Conservation (phyloP, 805 yeast genomes). For the Starmera pachycereana region DNA sequence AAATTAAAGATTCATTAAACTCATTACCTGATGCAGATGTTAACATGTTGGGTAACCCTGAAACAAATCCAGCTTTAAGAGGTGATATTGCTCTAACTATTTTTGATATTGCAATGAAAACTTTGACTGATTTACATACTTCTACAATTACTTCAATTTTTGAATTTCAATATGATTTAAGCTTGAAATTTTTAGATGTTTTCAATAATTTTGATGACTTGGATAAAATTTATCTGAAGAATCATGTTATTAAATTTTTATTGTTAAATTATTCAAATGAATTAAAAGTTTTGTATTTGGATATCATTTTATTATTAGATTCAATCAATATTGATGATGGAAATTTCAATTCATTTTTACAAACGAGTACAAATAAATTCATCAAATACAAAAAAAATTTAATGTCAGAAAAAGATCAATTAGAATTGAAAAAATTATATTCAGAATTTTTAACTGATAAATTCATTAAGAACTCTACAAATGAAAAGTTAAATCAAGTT, state of each 20-base stretch:
- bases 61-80: constrained; percentile 66
- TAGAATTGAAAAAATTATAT: constrained; percentile 25
- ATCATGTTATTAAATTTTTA: constrained; percentile 51
- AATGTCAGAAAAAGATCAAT: constrained; percentile 20
- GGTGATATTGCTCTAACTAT: constrained; percentile 68
- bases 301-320: constrained; percentile 60
- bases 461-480: constrained; percentile 1
- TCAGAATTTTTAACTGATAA: constrained; percentile 12
- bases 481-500: constrained; percentile 12
- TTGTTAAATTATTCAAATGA: constrained; percentile 30
- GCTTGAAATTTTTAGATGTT: constrained; percentile 39
- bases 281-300: constrained; percentile 34
- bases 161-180: constrained; percentile 28
- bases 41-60: constrained; percentile 78
- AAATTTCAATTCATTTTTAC: constrained; percentile 48
- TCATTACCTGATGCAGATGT: constrained; percentile 81
- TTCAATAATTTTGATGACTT: constrained; percentile 62
- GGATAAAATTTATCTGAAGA: constrained; percentile 55
- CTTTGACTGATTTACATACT: constrained; percentile 19
- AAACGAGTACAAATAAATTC: constrained; percentile 61
- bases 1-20: constrained; percentile 51
- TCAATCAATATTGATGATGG: constrained; percentile 29
- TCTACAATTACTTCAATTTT: constrained; percentile 12
- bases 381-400: constrained; percentile 44
- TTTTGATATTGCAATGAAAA: constrained; percentile 53